Percentiles rank a stretch among this genome's conserved stretches.
Conservation (phyloP, 495 filamentous ascomycete genomes). For the Eremomyces bilateralis region DNA sequence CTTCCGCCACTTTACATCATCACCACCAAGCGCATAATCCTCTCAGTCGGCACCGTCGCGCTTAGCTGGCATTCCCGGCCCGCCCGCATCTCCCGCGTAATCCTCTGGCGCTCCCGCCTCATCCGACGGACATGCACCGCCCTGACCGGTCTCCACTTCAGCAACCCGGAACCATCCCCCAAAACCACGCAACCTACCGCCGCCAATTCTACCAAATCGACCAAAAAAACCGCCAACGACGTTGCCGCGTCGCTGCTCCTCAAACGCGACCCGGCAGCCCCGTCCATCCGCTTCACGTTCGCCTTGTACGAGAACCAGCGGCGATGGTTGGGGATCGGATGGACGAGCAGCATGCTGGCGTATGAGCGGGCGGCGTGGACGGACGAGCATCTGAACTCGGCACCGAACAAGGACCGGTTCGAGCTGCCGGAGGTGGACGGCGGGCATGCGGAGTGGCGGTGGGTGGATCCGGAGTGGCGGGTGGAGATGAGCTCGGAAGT, state of each 20-base stretch:
- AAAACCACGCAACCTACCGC: conserved; percentile 6
- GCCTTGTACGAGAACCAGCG: conserved; percentile 92
- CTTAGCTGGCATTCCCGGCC: conserved; percentile 83
- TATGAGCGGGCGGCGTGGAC: conserved; percentile 86
- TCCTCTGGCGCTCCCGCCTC: conserved; percentile 70
- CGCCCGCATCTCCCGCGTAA: conserved; percentile 60
- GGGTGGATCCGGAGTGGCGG: conserved; percentile 69
- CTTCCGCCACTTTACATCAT: conserved; percentile 67
- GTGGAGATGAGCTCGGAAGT: conserved; percentile 71
- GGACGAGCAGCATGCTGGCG: conserved; percentile 75
- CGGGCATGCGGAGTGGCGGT: conserved; percentile 66
- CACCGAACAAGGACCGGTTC: conserved; percentile 60
- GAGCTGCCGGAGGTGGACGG: conserved; percentile 70
- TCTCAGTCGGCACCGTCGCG: conserved; percentile 57
- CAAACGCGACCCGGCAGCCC: conserved; percentile 31
- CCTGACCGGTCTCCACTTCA: conserved; percentile 62
- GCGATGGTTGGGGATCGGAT: conserved; percentile 84
- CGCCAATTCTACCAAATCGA: conserved; percentile 4
- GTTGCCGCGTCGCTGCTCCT: conserved; percentile 15
- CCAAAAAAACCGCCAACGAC: conserved; percentile 10
- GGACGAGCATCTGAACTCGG: conserved; percentile 75
- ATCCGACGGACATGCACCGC: conserved; percentile 42
- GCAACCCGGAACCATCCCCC: conserved; percentile 16
- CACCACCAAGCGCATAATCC: conserved; percentile 62
- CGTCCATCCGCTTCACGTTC: conserved; percentile 86